Percentiles rank a stretch among this genome's conserved stretches.
These are phyloP conservation scores for Aspergillus pseudoterreus DNA, from an alignment of 2,329 filamentous ascomycete species.

Conservation along the genomic window DNA sequence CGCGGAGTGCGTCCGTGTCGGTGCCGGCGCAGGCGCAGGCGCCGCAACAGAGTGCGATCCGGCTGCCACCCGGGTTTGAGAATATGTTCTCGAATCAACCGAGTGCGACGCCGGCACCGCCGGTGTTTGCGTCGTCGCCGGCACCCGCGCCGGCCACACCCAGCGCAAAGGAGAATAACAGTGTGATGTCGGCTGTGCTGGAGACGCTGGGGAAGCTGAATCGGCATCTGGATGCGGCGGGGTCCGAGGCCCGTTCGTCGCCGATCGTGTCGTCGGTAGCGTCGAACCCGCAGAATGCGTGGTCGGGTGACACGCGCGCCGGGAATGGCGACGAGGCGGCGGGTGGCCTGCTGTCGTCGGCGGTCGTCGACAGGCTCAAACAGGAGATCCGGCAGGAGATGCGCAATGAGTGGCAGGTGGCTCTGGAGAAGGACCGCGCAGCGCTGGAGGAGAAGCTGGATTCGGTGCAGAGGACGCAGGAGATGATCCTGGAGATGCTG, in stretches of 20 bases:
- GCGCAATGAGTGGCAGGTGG: conserved; percentile 28
- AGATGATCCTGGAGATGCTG: conserved; percentile 40
- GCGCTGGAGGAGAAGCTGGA: conserved; percentile 35
- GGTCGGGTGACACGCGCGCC: neutral
- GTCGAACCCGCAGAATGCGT: neutral
- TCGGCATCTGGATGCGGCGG: conserved; percentile 31
- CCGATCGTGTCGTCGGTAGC: conserved; percentile 23
- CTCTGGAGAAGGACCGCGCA: conserved; percentile 31
- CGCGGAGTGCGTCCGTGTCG: neutral
- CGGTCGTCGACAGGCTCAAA: conserved; percentile 24
- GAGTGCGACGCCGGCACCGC: neutral
- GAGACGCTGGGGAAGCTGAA: conserved; percentile 37
- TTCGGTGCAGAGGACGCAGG: conserved; percentile 36
- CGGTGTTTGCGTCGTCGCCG: conserved; percentile 1
- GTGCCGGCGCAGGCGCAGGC: conserved; percentile 1
- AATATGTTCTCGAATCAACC: conserved; percentile 33
- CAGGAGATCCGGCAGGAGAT: conserved; percentile 33
- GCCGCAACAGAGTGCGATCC: conserved; percentile 18
- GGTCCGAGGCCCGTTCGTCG: conserved; percentile 16
- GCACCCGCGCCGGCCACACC: neutral
- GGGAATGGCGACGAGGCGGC: neutral
- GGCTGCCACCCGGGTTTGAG: conserved; percentile 37
- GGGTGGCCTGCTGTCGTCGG: neutral
- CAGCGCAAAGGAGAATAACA: conserved; percentile 8
- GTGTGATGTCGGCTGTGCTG: conserved; percentile 31